Evolutionary conservation across 2,329 filamentous ascomycete species (phyloP).

Genomic region (Aspergillus intermedius): DNA sequence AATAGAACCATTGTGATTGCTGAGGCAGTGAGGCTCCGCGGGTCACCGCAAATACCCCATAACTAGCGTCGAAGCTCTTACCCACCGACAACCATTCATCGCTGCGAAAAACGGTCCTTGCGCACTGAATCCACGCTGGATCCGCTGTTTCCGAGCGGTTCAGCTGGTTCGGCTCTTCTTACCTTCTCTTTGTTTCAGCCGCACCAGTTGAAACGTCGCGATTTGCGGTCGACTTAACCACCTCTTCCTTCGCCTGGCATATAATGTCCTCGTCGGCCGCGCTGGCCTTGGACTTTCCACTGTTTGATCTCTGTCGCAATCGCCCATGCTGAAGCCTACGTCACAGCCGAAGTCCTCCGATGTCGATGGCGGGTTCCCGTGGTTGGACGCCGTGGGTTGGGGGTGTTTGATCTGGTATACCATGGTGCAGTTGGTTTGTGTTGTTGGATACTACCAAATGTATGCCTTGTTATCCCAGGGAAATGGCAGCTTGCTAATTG

Average conservation of each 20-base stretch:
- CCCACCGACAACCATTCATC: not conserved
- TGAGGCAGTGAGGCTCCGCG: not conserved
- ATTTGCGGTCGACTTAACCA: not conserved
- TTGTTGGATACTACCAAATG: slow-evolving; percentile 56
- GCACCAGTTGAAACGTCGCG: not conserved
- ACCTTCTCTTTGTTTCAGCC: not conserved
- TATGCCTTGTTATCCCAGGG: slow-evolving; percentile 27
- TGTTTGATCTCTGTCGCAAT: slow-evolving; percentile 4
- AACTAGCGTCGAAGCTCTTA: not conserved
- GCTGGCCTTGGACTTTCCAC: not conserved
- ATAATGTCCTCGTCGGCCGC: slow-evolving; percentile 12
- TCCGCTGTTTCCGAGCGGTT: not conserved
- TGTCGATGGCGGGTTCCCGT: slow-evolving; percentile 20
- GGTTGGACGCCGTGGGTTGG: slow-evolving; percentile 41
- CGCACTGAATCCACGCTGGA: not conserved
- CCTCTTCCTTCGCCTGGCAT: slow-evolving; percentile 1
- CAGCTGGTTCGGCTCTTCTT: not conserved
- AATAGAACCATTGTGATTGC: not conserved
- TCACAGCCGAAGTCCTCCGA: slow-evolving; percentile 14
- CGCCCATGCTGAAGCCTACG: slow-evolving; percentile 26
- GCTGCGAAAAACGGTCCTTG: not conserved
- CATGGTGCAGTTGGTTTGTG: slow-evolving; percentile 50
- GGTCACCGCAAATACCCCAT: not conserved
- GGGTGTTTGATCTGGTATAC: slow-evolving; percentile 50
- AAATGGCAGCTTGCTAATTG: slow-evolving; percentile 1